Evolutionary conservation across 306 rosid species (phyloP).

Genomic region (Gleditsia sinensis): DNA sequence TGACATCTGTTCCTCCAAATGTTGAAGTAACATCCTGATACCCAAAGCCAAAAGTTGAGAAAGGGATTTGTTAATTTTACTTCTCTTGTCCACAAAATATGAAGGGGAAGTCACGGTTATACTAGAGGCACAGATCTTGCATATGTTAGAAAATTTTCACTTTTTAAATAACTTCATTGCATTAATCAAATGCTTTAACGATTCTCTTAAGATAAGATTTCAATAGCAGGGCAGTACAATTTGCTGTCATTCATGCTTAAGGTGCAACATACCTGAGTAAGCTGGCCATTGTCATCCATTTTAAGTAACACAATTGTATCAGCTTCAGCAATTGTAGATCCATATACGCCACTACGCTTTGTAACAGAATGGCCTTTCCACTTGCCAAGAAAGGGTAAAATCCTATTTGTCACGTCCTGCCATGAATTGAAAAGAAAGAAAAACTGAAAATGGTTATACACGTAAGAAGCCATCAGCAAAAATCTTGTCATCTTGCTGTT

Average conservation of each 20-base stretch:
- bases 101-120: background rate
- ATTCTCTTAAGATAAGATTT: slow-evolving; percentile 17
- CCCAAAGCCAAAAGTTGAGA: background rate
- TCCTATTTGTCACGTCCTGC: slow-evolving; percentile 49
- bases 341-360: slow-evolving; percentile 94
- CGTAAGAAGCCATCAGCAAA: slow-evolving; percentile 1
- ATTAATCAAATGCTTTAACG: slow-evolving; percentile 8
- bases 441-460: background rate
- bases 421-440: slow-evolving; percentile 18
- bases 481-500: background rate
- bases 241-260: background rate
- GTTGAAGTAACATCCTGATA: slow-evolving; percentile 71
- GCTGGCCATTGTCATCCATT: slow-evolving; percentile 65
- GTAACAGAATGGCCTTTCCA: slow-evolving; percentile 92
- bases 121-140: background rate
- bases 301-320: slow-evolving; percentile 65
- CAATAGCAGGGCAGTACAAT: background rate
- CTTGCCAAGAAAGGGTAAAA: slow-evolving; percentile 80
- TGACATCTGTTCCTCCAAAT: slow-evolving; percentile 52
- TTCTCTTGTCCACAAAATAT: slow-evolving; percentile 4
- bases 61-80: background rate
- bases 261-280: slow-evolving; percentile 70
- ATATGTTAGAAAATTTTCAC: background rate
- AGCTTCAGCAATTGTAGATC: slow-evolving; percentile 82
- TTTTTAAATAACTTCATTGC: background rate